Base-by-base conservation (phyloP, 495 filamentous ascomycete genomes). In the Friedmanniomyces simplex region DNA sequence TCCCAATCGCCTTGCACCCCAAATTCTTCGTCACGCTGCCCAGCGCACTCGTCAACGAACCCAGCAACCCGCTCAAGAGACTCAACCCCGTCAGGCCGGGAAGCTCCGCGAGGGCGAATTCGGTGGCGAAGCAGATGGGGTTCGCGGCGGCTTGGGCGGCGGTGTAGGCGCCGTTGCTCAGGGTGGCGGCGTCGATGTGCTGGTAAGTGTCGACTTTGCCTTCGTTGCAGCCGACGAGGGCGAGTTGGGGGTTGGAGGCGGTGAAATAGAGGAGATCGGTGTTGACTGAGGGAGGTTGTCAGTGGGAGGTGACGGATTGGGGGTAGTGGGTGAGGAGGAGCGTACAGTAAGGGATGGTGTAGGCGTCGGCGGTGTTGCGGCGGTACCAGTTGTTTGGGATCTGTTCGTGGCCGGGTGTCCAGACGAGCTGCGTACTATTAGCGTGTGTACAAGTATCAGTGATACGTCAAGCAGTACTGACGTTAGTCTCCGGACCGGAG, bases 351-450 rank as follows among this genome's bases (percentile, higher is more conserved):
- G 61, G 66, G 52, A 77, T 64, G 2, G 69, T 67, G 55, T 79
- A 76, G 20, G 72, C 57, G 24, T 66, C 63, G 41, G n/a, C 36
- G 1, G 24, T 32, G 49, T 59, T 63, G 3, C 77, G 73, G 47
- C 75, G 77, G 67, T 82, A 83, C 80, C 79, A 84, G 59, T 84
- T 84, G 26, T 79, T 71, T 0, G 82, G 81, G 32, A 71, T 68
- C n/a, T 55, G 54, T 50, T 71, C 68, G 25, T 65, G 36, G 14
- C 69, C 69, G 14, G 39, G 50, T 2, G 45, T 57, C 58, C 58
- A 64, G 0, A 16, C 36, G 25, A 51, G 54, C 57, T 60, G 34
- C 28, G 28, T 24, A 13, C 14, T 39, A 26, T 18, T 32, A 51
- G 42, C 8, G 7, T 3, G n/a, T 48, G 24, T 50, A 11, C 37